Conservation (phyloP, 305 asterid genomes). For the Salvia sclarea region DNA sequence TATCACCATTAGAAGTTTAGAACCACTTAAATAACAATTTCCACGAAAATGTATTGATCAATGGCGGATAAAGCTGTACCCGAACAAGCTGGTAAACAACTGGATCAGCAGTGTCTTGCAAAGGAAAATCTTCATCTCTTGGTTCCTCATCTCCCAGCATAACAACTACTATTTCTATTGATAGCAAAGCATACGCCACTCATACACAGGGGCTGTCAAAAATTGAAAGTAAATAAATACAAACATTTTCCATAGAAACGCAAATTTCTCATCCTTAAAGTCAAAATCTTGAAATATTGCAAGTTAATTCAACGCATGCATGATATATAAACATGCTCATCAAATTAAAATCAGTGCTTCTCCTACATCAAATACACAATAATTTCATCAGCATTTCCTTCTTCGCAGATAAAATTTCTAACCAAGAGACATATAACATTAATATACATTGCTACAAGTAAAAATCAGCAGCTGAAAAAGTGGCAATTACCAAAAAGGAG, state of each 20-base stretch:
- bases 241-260: neutral
- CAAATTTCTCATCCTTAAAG: neutral
- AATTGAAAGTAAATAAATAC: neutral
- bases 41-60: neutral
- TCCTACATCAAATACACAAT: neutral
- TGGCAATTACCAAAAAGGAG: neutral
- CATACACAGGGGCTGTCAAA: constrained; percentile 44
- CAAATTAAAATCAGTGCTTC: constrained; percentile 12
- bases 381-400: constrained; percentile 16
- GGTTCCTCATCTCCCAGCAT: constrained; percentile 47
- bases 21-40: constrained; percentile 6
- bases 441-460: neutral
- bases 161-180: constrained; percentile 61
- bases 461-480: constrained; percentile 13
- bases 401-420: neutral
- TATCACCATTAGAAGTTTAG: neutral
- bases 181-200: constrained; percentile 48
- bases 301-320: constrained; percentile 31
- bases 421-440: neutral
- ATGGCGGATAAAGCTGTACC: constrained; percentile 42
- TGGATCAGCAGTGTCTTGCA: constrained; percentile 56
- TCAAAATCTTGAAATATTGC: constrained; percentile 16
- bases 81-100: constrained; percentile 89
- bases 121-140: constrained; percentile 40
- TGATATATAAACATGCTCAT: neutral